Conservation (phyloP, 2,329 filamentous ascomycete species). For the Paracoccidioides brasiliensis region DNA sequence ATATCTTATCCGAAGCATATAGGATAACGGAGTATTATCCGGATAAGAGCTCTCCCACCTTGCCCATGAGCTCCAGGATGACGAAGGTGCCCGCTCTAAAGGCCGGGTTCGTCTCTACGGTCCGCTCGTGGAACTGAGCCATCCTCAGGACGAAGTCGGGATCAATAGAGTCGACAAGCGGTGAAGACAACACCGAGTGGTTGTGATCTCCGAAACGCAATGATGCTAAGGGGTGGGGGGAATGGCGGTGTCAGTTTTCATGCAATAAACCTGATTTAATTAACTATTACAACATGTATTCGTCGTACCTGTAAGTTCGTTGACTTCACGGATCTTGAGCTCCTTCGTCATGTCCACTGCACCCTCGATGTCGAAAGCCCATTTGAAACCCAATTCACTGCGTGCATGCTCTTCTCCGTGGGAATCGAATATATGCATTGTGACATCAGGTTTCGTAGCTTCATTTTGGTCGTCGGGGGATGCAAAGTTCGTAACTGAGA, state of each 20-base stretch:
- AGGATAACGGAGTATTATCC: background rate
- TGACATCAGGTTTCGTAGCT: background rate
- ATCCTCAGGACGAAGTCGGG: background rate
- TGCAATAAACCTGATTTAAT: background rate
- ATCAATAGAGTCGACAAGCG: background rate
- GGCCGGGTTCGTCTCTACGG: background rate
- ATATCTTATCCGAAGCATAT: background rate
- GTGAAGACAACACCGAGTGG: background rate
- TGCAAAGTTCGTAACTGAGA: background rate
- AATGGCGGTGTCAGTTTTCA: background rate
- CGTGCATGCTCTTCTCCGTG: background rate
- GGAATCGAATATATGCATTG: background rate
- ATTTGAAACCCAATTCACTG: constrained; percentile 2
- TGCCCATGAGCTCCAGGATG: background rate
- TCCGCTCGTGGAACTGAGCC: background rate
- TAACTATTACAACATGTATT: background rate
- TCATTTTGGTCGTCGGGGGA: background rate
- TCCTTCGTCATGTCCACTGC: background rate
- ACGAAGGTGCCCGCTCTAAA: background rate
- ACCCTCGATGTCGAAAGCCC: constrained; percentile 1
- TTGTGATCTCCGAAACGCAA: background rate
- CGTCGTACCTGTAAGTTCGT: background rate
- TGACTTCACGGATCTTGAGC: background rate
- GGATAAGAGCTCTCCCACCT: background rate
- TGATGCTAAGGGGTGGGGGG: background rate